These are phyloP conservation scores for Piper longum DNA, from an alignment of 164 flowering plant species.

Conservation along the genomic window DNA sequence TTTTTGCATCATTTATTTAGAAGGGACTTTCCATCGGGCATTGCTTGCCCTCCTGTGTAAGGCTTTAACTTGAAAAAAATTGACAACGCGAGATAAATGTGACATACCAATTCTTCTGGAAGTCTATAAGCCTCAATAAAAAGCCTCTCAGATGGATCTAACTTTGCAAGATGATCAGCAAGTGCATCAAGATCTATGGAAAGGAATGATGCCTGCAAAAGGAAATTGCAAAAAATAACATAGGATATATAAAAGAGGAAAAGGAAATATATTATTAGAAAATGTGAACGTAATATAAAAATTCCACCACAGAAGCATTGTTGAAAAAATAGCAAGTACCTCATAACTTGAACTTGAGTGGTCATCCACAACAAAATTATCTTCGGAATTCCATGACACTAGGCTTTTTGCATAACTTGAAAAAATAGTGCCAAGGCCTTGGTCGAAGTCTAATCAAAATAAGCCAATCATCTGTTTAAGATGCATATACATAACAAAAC, in stretches of 20 bases:
- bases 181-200: constrained; percentile 57
- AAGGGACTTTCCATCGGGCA: no score
- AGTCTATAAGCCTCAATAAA: constrained; percentile 55
- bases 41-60: no score
- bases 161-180: constrained; percentile 47
- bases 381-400: constrained; percentile 38
- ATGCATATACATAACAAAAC: background rate
- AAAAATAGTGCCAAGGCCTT: constrained; percentile 48
- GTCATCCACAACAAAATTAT: constrained; percentile 55
- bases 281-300: background rate
- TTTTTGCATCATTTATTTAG: no score
- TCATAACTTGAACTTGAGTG: constrained; percentile 25
- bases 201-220: constrained; percentile 46
- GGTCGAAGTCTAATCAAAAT: constrained; percentile 25
- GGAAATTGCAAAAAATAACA: background rate
- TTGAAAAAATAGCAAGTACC: constrained; percentile 21
- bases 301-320: background rate
- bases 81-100: no score
- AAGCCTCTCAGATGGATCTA: constrained; percentile 44
- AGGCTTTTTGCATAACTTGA: constrained; percentile 47
- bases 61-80: no score
- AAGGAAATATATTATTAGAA: background rate
- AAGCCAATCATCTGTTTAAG: constrained; percentile 10
- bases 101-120: constrained; percentile 51
- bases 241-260: no score